Base-by-base conservation (phyloP, 2,329 filamentous ascomycete species). In the Rugonectria rugulosa region DNA sequence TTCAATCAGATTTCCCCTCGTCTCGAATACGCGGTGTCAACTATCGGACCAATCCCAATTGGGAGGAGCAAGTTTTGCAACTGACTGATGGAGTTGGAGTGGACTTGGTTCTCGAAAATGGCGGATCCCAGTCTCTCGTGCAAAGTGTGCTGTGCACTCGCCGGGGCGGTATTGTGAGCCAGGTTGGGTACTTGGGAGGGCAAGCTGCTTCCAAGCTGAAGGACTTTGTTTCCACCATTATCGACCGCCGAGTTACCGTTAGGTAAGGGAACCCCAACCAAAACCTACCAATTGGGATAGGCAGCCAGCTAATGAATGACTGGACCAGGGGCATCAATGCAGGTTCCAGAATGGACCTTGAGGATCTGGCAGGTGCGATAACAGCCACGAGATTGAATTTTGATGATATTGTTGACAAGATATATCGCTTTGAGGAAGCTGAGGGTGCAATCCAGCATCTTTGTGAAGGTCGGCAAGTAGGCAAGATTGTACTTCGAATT, bases 51-150 rank as follows among this genome's bases (percentile, higher is more conserved):
- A 76, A 71, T 3, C 76, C 78, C 0, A 63, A 74, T 12, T 84
- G 81, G 81, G 72, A 80, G 9, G 68, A 76, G 20, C 68, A 71
- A 31, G 79, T 81, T 0, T 70, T 81, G 51, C 53, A 63, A 10
- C 52, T 80, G 6, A 83, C 81, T 0, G 40, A 68, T 19, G 72
- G 71, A 8, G 59, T 72, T 8, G 81, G 81, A 0, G 80, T 78
- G 9, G 79, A 84, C 63, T 70, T 81, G 9, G 75, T 84, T 14
- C 72, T 85, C 27, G 75, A 79, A 49, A 74, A 73, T 52, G 76
- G 76, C 2, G 77, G 76, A 11, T 63, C 64, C 2, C 51, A 58
- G 2, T 73, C 76, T 0, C 61, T 79, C 20, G 70, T 77, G 2
- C 67, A 71, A 61, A 76, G 73, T 27, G 63, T 79, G 44, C 66